Conservation (phyloP, 495 filamentous ascomycete species). For the Xylaria cubensis region DNA sequence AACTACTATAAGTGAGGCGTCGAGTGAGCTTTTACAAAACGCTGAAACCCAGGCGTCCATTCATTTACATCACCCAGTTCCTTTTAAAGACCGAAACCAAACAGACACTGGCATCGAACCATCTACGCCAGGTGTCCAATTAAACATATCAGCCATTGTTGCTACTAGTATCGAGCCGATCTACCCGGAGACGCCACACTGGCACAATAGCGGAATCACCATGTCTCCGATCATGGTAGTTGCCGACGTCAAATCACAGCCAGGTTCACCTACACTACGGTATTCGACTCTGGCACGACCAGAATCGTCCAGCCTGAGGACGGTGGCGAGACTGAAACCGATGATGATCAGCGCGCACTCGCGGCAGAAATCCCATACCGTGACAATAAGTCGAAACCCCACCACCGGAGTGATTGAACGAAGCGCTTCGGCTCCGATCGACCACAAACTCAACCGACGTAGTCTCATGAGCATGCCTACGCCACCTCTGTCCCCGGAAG, state of each 20-base stretch:
- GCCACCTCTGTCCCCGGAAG: slow-evolving; percentile 29
- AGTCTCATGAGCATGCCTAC: slow-evolving; percentile 35
- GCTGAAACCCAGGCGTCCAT: not conserved
- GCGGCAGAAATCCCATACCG: slow-evolving; percentile 28
- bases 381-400: slow-evolving; percentile 34
- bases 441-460: slow-evolving; percentile 29
- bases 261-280: slow-evolving; percentile 21
- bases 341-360: slow-evolving; percentile 30
- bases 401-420: slow-evolving; percentile 32
- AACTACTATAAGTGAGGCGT: slow-evolving; percentile 1
- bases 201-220: slow-evolving; percentile 21
- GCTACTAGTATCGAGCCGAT: slow-evolving; percentile 25
- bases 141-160: slow-evolving; percentile 23
- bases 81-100: not conserved
- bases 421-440: slow-evolving; percentile 2
- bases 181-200: not conserved
- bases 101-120: not conserved
- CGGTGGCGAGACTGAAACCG: slow-evolving; percentile 18
- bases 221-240: slow-evolving; percentile 38
- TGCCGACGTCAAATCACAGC: slow-evolving; percentile 30
- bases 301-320: slow-evolving; percentile 13
- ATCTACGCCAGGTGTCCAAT: not conserved
- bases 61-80: not conserved
- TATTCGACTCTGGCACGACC: slow-evolving; percentile 12
- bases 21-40: not conserved